Base-by-base conservation (phyloP, 2,329 filamentous ascomycete species). In the Conoideocrella luteorostrata region DNA sequence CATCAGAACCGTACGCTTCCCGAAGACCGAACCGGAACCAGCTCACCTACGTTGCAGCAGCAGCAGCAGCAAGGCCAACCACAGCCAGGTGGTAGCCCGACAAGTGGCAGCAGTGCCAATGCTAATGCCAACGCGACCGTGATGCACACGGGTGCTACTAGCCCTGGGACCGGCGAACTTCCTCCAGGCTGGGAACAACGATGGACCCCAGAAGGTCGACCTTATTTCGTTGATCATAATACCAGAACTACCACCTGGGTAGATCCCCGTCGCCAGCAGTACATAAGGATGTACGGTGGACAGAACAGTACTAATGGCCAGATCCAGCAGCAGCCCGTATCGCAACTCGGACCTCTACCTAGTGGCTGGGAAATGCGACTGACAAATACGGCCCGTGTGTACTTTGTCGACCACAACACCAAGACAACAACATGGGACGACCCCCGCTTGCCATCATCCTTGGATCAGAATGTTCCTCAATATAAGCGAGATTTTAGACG, bases 371-470 rank as follows among this genome's bases (percentile, higher is more conserved):
- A 98, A 74, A 98, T 98, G 93, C 88, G 93, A 48, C 81, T 98
- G 41, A 98, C 93, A 42, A 97, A 98, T 66, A 98, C 93, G 12
- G 93, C 93, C 22, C 80, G 93, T 47, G 93, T 98, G 13, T 98
- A 98, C 69, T 98, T 98, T 65, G 93, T 98, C 35, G 93, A 98
- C 59, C 93, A 98, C 70, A 98, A 98, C 69, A 98, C 93, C 35
- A 98, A 98, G 74, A 98, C 93, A 0, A 98, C 93, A 4, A 98
- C 93, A 1, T 98, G 93, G 93, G 93, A 98, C 60, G 93, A 98
- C 59, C 93, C 93, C 28, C 81, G 93, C 59, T 71, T 98, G 54
- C 93, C 93, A 20, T 97, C 91, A 3, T 97, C 93, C 1, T 73
- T 98, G 49, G 93, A 98, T 57, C 93, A 98, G 68, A 96, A 96